Percentiles rank a stretch among this genome's conserved stretches.
Evolutionary conservation across 208 protist species (phyloP).

Genomic region (Crithidia fasciculata): DNA sequence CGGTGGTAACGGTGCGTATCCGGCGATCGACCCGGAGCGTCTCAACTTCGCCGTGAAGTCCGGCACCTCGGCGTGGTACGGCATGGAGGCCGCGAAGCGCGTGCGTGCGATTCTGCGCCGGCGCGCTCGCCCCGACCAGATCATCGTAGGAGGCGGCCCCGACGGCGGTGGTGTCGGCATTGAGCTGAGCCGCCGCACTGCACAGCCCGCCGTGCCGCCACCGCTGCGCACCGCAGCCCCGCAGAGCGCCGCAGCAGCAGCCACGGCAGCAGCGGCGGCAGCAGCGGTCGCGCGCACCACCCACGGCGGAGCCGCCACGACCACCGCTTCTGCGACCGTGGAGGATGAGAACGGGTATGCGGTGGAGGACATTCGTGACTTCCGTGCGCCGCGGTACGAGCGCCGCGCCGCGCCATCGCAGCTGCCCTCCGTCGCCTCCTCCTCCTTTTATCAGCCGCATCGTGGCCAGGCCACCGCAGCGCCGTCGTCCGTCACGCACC

Average conservation of each 20-base stretch:
- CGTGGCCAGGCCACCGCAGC: conserved; percentile 9
- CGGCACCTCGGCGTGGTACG: conserved; percentile 64
- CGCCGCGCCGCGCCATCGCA: not conserved
- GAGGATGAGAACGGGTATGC: conserved; percentile 3
- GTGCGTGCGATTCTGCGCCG: conserved; percentile 72
- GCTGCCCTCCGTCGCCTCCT: conserved; percentile 8
- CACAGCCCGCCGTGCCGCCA: conserved; percentile 36
- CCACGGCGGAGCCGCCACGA: not conserved
- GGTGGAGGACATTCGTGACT: conserved; percentile 2
- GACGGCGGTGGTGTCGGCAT: conserved; percentile 57
- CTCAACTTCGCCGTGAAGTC: conserved; percentile 66
- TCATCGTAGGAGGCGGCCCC: conserved; percentile 58
- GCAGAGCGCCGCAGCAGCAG: not conserved
- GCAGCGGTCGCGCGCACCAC: not conserved
- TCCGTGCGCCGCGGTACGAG: not conserved
- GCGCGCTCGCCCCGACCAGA: conserved; percentile 50
- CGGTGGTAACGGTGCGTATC: not conserved
- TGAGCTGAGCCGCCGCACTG: conserved; percentile 65
- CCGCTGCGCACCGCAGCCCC: not conserved
- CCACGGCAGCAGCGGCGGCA: conserved; percentile 2
- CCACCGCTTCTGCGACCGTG: not conserved
- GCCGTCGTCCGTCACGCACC: conserved; percentile 11
- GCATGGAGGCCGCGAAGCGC: conserved; percentile 72
- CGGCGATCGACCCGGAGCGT: conserved; percentile 33
- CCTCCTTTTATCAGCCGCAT: not conserved